Conservation (phyloP, 164 flowering plant genomes). For the Houttuynia cordata region DNA sequence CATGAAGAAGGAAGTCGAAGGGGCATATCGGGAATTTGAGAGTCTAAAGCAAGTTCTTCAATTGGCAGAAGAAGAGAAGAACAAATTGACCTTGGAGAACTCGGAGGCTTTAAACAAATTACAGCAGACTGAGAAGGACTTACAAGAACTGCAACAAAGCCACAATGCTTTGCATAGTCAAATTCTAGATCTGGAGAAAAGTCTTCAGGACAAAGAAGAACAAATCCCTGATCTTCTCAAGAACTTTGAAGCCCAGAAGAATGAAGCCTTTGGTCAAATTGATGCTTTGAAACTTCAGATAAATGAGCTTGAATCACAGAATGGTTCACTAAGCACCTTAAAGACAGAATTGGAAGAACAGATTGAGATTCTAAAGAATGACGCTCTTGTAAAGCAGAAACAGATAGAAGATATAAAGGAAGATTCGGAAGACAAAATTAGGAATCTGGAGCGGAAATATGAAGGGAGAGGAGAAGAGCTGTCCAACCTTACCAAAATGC, state of each 20-base stretch:
- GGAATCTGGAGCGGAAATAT: slow-evolving; percentile 18
- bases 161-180: slow-evolving; percentile 9
- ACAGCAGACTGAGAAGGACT: slow-evolving; percentile 19
- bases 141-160: slow-evolving; percentile 19
- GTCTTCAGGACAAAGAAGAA: slow-evolving; percentile 20
- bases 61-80: slow-evolving; percentile 31
- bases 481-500: slow-evolving; percentile 20
- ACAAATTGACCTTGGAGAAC: slow-evolving; percentile 22
- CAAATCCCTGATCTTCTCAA: slow-evolving; percentile 17
- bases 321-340: background rate
- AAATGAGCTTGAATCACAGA: slow-evolving; percentile 1
- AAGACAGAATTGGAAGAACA: slow-evolving; percentile 7
- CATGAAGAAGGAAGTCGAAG: slow-evolving; percentile 15
- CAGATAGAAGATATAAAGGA: slow-evolving; percentile 1
- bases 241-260: slow-evolving; percentile 25
- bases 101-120: slow-evolving; percentile 28
- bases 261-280: slow-evolving; percentile 17
- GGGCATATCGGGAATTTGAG: slow-evolving; percentile 23
- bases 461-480: slow-evolving; percentile 24
- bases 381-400: background rate
- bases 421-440: background rate
- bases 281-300: slow-evolving; percentile 1
- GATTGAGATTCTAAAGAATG: slow-evolving; percentile 1
- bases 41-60: slow-evolving; percentile 20
- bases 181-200: slow-evolving; percentile 20